Evolutionary conservation across 2,329 filamentous ascomycete species (phyloP), one percentile per base, ranked within the genome.

Genomic region (Penicillium brasilianum): DNA sequence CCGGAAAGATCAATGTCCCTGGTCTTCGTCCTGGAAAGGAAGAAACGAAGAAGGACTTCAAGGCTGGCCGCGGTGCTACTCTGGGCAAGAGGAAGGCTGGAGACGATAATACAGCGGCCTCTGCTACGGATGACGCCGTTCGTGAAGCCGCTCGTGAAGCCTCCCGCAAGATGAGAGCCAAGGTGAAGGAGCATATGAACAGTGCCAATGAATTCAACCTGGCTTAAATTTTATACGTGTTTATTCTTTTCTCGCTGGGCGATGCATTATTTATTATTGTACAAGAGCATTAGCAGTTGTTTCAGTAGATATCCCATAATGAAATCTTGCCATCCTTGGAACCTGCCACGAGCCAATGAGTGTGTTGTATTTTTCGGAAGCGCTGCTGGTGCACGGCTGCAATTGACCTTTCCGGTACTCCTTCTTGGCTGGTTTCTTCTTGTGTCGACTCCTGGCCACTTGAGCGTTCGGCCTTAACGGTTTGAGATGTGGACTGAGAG

Each of bases 281-380:
- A 71, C 62, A 65, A 61, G 63, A 68, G 67, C 68, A 66, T 68
- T 63, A 70, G 64, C 66, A 63, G 68, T 64, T 59, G 53, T 67
- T 63, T 80, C 70, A 93, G 76, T 95, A 99, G 60, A 98, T 88
- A 79, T 97, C 92, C 95, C 95, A 99, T 68, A 99, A 80, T 73
- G 92, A 96, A 64, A 98, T 87, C 75, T 96, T 97, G 18, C 94
- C 95, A 79, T 98, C 95, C 76, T 98, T 99, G 58, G 91, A 90
- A 1, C 95, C 95, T 1, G 88, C 92, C 18, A 90, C 95, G 55
- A 98, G 76, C 93, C 94, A 98, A 76, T 98, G 94, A 25, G 89
- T 90, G 54, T 81, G 82, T 70, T 85, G 88, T 11, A 90, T 88
- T 68, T 87, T 88, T 37, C 80, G 80, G 22, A 87, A 81, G 58